A percentile compares a stretch with the other conserved stretches of the same genome.
These are phyloP conservation scores for Picocystis sp. DNA, from an alignment of 163 green algal genomes.

Conservation along the genomic window DNA sequence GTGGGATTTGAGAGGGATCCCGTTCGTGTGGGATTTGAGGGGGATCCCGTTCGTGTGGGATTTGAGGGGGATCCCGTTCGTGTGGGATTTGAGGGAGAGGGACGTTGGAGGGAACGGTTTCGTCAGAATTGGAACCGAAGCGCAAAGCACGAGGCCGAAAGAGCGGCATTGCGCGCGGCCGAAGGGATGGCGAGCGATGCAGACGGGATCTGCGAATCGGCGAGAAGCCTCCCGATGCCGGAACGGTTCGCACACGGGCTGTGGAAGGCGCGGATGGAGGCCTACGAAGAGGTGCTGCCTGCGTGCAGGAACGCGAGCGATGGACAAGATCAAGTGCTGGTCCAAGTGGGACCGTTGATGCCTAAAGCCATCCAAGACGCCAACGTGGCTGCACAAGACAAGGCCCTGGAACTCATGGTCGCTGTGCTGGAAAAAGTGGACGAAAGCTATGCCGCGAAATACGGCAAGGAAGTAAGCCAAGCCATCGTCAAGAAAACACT, in stretches of 20 bases:
- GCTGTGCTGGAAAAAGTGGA: constrained; percentile 45
- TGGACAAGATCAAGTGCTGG: constrained; percentile 15
- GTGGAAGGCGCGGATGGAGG: constrained; percentile 75
- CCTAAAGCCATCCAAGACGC: constrained; percentile 59
- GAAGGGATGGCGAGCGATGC: constrained; percentile 53
- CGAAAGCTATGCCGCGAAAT: constrained; percentile 39
- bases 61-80: no score
- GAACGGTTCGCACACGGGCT: constrained; percentile 63
- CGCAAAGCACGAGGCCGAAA: no score
- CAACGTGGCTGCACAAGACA: constrained; percentile 79
- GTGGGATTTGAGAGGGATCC: no score
- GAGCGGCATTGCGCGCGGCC: not conserved
- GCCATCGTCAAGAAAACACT: constrained; percentile 64
- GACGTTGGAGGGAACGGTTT: no score
- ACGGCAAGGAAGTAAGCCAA: constrained; percentile 28
- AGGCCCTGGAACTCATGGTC: constrained; percentile 62
- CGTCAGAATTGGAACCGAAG: no score
- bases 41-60: no score
- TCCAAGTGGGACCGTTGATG: constrained; percentile 50
- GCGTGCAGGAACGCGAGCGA: constrained; percentile 19
- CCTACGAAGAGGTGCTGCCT: constrained; percentile 51
- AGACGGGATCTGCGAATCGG: constrained; percentile 36
- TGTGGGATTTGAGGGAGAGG: no score
- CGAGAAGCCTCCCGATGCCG: constrained; percentile 45
- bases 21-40: no score